Base-by-base conservation (phyloP, 306 rosid genomes). In the Dicorynia guianensis region DNA sequence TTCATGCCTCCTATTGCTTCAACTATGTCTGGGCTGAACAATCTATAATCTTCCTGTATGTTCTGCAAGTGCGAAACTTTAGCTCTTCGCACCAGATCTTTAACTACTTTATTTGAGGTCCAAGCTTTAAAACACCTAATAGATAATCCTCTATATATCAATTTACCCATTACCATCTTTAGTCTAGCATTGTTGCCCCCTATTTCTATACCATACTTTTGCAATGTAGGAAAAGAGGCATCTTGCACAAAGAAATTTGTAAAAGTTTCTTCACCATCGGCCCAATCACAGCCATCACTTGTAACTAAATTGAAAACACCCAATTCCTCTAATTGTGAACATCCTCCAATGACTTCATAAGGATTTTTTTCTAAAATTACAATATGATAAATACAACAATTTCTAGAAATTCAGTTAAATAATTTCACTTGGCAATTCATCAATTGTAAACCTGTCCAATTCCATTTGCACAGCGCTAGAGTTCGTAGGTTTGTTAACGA, bases 1-100 rank as follows among this genome's bases (percentile, higher is more conserved):
- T 36, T 69, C 35, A 36, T 35, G 4, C 52, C 33, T 39, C 11
- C 13, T 33, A 3, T 38, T 6, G 3, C 4, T 1, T 5, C 30
- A 46, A 57, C 20, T 35, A 60, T 43, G 15, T 68, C 66, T 14
- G 76, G 76, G 13, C 44, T 43, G 12, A 72, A 4, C 12, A 18
- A 58, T 9, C 33, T 44, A 11, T 35, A 58, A 5, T 25, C 55
- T 42, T 56, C 18, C 1, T 9, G 7, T 43, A 72, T 6, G 0
- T 30, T 57, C 34, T 7, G 10, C 3, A 58, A 11, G 5, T 9
- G 11, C 58, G 58, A 34, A 57, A 20, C 19, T 7, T 59, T 38
- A 11, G 30, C 14, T 44, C 17, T 72, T 1, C 46, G 68, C 5
- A 53, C 5, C 18, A 59, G 33, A 25, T 35, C 8, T 13, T 44